Percentiles rank a stretch among this genome's conserved stretches.
phyloP scores from a whole-genome alignment of 75 land plant species.

The Pinus taeda region DNA sequence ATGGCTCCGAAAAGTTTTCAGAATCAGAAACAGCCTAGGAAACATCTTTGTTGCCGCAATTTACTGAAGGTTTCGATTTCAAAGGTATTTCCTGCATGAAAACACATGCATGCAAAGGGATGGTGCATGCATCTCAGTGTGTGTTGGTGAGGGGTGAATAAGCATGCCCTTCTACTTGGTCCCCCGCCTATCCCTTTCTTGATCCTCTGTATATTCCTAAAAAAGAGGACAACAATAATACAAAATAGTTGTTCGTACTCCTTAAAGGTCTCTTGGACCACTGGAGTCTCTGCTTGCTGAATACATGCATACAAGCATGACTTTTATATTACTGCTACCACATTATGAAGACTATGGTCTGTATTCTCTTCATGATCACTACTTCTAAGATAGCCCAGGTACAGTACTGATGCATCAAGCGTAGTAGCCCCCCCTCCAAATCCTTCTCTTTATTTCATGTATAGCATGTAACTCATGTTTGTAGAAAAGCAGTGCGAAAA shows the following conservation, averaged over 20 bases:
- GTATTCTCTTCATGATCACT: neutral
- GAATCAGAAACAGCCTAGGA: too few species aligned
- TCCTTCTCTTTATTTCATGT: neutral
- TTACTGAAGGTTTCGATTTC: too few species aligned
- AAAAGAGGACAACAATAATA: neutral
- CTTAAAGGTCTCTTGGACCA: neutral
- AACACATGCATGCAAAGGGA: too few species aligned
- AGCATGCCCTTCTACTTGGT: too few species aligned
- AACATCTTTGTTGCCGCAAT: too few species aligned
- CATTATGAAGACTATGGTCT: neutral
- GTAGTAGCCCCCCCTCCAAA: neutral
- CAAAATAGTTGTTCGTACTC: neutral
- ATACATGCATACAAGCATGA: neutral
- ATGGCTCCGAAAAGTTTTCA: too few species aligned
- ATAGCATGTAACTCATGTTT: neutral
- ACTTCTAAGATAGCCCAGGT: neutral
- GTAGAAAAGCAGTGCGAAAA: neutral
- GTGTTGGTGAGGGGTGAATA: too few species aligned
- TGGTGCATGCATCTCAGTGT: too few species aligned
- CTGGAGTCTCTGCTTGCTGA: neutral
- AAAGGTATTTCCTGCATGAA: too few species aligned
- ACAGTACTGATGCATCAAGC: neutral
- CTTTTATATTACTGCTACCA: neutral
- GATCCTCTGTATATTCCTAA: neutral
- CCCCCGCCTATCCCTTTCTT: neutral